Conservation (phyloP, 2,329 filamentous ascomycete species). For the Mycocentrospora acerina region DNA sequence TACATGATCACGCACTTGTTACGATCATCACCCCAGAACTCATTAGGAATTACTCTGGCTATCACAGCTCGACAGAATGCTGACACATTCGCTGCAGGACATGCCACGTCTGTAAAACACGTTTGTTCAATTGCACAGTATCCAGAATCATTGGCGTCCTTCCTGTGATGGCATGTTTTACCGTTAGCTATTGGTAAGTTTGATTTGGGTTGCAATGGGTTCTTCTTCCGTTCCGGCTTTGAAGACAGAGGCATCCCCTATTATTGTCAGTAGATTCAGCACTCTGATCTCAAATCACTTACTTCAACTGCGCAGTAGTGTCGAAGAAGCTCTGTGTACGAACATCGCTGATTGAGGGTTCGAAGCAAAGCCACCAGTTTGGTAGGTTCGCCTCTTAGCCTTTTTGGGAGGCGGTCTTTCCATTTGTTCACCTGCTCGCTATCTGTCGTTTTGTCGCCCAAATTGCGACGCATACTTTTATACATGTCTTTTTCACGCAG, state of each 20-base stretch:
- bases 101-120: constrained; percentile 66
- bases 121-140: constrained; percentile 19
- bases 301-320: constrained; percentile 72
- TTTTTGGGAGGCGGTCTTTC: constrained; percentile 56
- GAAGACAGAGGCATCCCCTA: constrained; percentile 29
- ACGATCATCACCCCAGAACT: constrained; percentile 69
- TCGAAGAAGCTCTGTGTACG: constrained; percentile 75
- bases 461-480: constrained; percentile 24
- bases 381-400: constrained; percentile 64
- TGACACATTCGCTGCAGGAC: constrained; percentile 68
- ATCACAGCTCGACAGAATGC: constrained; percentile 82
- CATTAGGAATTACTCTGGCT: constrained; percentile 69
- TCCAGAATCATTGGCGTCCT: constrained; percentile 1
- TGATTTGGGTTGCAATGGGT: constrained; percentile 17
- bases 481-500: constrained; percentile 79
- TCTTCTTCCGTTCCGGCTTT: constrained; percentile 28
- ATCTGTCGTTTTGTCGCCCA: constrained; percentile 17
- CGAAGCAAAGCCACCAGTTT: constrained; percentile 69
- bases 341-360: constrained; percentile 69
- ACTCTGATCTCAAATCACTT: neutral
- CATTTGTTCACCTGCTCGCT: constrained; percentile 34
- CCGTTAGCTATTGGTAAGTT: constrained; percentile 5
- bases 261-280: constrained; percentile 12
- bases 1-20: constrained; percentile 66
- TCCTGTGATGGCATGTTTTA: constrained; percentile 7